A percentile compares a stretch with the other conserved stretches of the same genome.
phyloP scores from a whole-genome alignment of 495 filamentous ascomycete species.

The Penicillium pancosmium region DNA sequence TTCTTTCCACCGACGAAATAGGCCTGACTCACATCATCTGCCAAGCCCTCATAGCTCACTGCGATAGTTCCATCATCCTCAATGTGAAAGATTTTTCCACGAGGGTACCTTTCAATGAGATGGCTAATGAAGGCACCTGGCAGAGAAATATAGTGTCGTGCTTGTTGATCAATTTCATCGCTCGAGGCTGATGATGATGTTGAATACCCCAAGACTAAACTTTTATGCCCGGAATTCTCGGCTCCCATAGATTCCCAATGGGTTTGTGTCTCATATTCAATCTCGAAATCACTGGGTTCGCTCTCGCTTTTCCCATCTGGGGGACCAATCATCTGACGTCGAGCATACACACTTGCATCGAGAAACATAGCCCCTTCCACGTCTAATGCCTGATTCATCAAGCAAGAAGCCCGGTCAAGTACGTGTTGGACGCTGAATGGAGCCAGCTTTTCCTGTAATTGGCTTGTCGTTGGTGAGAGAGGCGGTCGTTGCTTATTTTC shows the following conservation, averaged over 20 bases:
- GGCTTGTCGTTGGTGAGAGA: constrained; percentile 27
- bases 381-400: constrained; percentile 33
- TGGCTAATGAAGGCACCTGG: constrained; percentile 42
- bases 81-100: constrained; percentile 61
- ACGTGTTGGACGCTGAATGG: constrained; percentile 25
- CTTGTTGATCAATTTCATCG: constrained; percentile 9
- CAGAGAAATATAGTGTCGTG: constrained; percentile 32
- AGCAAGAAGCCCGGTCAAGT: constrained; percentile 21
- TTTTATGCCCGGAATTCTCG: constrained; percentile 18
- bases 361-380: constrained; percentile 31
- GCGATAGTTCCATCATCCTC: constrained; percentile 43
- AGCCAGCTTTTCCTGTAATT: constrained; percentile 24
- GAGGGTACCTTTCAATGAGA: constrained; percentile 55
- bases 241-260: neutral
- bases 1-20: neutral
- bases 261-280: constrained; percentile 5
- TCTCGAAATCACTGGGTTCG: neutral
- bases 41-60: constrained; percentile 34
- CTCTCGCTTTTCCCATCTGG: constrained; percentile 1
- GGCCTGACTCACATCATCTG: constrained; percentile 19
- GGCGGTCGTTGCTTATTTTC: constrained; percentile 21
- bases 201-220: constrained; percentile 24
- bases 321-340: constrained; percentile 22
- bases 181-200: constrained; percentile 23
- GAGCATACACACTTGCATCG: constrained; percentile 28